Evolutionary conservation across 345 rosid species (phyloP), one percentile per base, ranked within the genome.

Genomic region (Gossypium thurberi): DNA sequence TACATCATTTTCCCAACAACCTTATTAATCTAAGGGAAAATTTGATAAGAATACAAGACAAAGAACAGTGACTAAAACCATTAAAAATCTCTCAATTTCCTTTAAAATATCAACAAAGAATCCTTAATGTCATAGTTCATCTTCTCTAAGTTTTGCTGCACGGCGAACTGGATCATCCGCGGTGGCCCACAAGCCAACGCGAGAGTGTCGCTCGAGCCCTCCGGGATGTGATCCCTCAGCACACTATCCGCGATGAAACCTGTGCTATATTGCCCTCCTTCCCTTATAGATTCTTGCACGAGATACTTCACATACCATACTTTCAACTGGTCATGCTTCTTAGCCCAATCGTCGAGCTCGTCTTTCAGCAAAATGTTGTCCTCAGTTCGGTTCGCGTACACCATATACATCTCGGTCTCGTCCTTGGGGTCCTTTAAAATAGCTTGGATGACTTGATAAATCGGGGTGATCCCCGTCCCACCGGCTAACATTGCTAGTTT

Each of bases 101-200:
- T 82, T 3, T 20, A 95, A 64, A 95, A 95, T 67, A 90, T 71
- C 64, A 95, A 79, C 76, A 92, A 76, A n/a, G 91, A 87, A 74
- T 85, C 79, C 86, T 90, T 87, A 67, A 82, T 65, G 70, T 89
- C 84, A 70, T 89, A 92, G 10, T 88, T 89, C 97, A 92, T 84
- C 85, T 90, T 94, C 86, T 92, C 98, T 77, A 94, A 77, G 82
- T 88, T 89, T 0, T 98, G 98, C 80, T 90, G 95, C 82, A 92
- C 90, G 1, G 94, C 91, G 23, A 87, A 95, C 76, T 95, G 60
- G 23, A 56, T 89, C 99, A 95, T 95, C 10, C 92, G 96, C 1
- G 98, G 99, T 2, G 99, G 97, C 20, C 99, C 99, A n/a, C 98
- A 95, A 0, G 93, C 88, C 74, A 95, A 78, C 0, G 97, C 98